phyloP scores from a whole-genome alignment of 2,329 filamentous ascomycete species.

The Endocalyx cinctus region DNA sequence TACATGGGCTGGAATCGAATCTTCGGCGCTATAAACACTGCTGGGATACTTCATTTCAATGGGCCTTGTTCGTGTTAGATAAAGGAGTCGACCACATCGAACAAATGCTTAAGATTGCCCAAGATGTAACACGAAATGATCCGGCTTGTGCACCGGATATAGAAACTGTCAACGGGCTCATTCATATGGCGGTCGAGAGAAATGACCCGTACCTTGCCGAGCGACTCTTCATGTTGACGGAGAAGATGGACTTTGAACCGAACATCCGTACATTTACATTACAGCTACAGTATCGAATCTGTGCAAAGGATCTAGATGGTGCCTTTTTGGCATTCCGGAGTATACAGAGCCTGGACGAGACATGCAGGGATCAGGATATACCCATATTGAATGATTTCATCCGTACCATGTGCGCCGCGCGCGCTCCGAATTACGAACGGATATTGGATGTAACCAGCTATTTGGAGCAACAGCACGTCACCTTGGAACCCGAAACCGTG shows the following conservation, averaged over 20 bases:
- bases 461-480: conserved; percentile 64
- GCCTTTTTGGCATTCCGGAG: conserved; percentile 62
- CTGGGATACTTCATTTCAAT: conserved; percentile 72
- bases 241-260: conserved; percentile 60
- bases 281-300: conserved; percentile 72
- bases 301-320: conserved; percentile 65
- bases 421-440: conserved; percentile 60
- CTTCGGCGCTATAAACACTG: conserved; percentile 45
- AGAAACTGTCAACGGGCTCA: conserved; percentile 69
- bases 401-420: conserved; percentile 58
- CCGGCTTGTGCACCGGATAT: conserved; percentile 55
- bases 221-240: conserved; percentile 63
- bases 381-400: conserved; percentile 68
- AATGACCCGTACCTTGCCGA: conserved; percentile 69
- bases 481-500: conserved; percentile 70
- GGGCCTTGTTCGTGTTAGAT: conserved; percentile 65
- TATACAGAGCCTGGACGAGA: conserved; percentile 52
- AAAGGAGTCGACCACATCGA: conserved; percentile 68
- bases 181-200: conserved; percentile 66
- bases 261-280: conserved; percentile 68
- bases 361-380: conserved; percentile 54
- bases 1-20: conserved; percentile 31
- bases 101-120: conserved; percentile 67
- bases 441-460: conserved; percentile 71
- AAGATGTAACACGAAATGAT: conserved; percentile 41